These are phyloP conservation scores for Candida pseudoglaebosa DNA, from an alignment of 805 yeast genomes.

Conservation along the genomic window DNA sequence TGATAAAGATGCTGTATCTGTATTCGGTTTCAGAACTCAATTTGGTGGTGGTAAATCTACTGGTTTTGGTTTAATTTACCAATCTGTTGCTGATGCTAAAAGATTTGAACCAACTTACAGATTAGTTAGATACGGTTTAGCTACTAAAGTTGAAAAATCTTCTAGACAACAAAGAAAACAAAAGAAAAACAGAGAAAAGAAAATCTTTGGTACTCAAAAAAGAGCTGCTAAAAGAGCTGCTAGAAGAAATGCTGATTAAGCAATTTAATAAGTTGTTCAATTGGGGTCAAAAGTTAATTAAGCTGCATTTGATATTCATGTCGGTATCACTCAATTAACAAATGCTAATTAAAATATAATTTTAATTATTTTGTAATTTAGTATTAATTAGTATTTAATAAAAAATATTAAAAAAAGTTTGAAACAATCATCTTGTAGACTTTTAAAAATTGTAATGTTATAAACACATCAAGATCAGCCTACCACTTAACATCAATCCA, in stretches of 20 bases:
- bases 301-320: neutral
- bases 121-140: conserved; percentile 98
- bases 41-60: conserved; percentile 99
- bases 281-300: neutral
- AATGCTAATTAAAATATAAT: neutral
- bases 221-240: conserved; percentile 90
- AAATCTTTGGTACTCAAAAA: conserved; percentile 97
- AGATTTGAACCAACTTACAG: conserved; percentile 99
- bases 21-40: conserved; percentile 98
- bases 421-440: conserved; percentile 1
- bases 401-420: neutral
- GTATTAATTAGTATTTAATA: conserved; percentile 2
- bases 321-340: neutral
- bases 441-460: no score
- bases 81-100: conserved; percentile 96
- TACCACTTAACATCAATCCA: no score
- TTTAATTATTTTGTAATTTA: conserved; percentile 1
- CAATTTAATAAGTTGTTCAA: neutral
- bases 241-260: conserved; percentile 82
- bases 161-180: conserved; percentile 99
- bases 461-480: no score
- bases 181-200: conserved; percentile 99
- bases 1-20: conserved; percentile 92
- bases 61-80: conserved; percentile 99
- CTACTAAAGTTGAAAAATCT: conserved; percentile 92